These are phyloP conservation scores for Bertia moriformis DNA, from an alignment of 2,329 filamentous ascomycete species.

Conservation along the genomic window DNA sequence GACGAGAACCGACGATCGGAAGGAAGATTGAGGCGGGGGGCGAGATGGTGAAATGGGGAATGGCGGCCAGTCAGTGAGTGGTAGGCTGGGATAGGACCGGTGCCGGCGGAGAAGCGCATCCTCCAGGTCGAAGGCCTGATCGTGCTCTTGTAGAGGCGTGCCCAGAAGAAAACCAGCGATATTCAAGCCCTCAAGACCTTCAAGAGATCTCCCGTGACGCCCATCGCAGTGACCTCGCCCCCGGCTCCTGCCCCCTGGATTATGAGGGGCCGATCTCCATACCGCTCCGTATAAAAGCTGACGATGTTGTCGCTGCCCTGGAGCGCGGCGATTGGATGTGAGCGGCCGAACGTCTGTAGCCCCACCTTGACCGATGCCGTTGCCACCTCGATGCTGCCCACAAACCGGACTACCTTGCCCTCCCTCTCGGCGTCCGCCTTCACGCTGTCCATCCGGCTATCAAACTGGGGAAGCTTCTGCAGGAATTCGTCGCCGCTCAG, in stretches of 20 bases:
- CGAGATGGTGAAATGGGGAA: no score
- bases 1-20: no score
- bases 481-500: conserved; percentile 76
- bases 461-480: conserved; percentile 63
- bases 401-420: conserved; percentile 85
- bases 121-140: no score
- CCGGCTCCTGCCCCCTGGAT: conserved; percentile 90
- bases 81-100: no score
- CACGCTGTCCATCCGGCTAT: conserved; percentile 75
- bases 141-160: no score
- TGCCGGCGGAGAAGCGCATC: no score
- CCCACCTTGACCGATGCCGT: conserved; percentile 77
- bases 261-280: conserved; percentile 79
- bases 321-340: conserved; percentile 80
- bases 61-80: no score
- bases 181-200: no score
- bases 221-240: conserved; percentile 94
- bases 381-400: conserved; percentile 81
- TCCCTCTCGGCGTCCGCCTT: conserved; percentile 75
- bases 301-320: conserved; percentile 99
- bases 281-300: conserved; percentile 93
- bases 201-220: conserved; percentile 81
- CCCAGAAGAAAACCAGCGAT: no score
- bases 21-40: no score
- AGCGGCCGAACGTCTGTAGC: conserved; percentile 73